Base-by-base conservation (phyloP, 225 moss, liverwort and hornwort genomes). In the Pseudoscleropodium purum region DNA sequence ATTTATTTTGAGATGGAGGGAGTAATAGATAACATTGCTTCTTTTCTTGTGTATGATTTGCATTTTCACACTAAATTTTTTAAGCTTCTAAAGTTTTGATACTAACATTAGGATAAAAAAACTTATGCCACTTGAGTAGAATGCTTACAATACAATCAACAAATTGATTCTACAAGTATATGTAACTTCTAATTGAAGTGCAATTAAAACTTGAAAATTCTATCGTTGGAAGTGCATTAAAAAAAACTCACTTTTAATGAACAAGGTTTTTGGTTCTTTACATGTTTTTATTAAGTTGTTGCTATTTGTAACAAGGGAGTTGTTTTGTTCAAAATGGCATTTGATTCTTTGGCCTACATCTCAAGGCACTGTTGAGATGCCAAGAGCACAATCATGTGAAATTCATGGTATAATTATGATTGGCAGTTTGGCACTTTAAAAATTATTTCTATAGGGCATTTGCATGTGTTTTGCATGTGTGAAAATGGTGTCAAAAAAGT, bases 31-130 rank as follows among this genome's bases (percentile, higher is more conserved):
- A 14, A 15, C 15, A 52, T 52, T 52, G 13, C 15, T 52, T 52
- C 4, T 52, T 52, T 52, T 52, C 4, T 52, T 52, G 15, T 52
- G 15, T 15, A 15, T 52, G 52, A 52, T 52, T 52, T 52, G 52
- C 5, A 52, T 52, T 15, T 52, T 15, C 15, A 52, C 52, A 52
- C 17, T 54, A 2, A 7, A 39, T 41, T 14, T 41, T 26, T 72
- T 52, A 12, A 72, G 15, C 41, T 9, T 12, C 3, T 15, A 0
- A 54, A 43, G 7, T 26, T 6, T 15, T 27, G 73, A 43, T 26
- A 6, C 0, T 43, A 2, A 43, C 0, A 27, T 2, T 73, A 43
- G 26, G 10, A 29, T 0, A 4, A 9, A 73, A 27, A 43, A 73
- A 27, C 8, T 72, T 72, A 26, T n/a, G 14, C 5, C 3, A 70